Conservation (phyloP, 768 basidiomycete species). For the Pulveroboletus frians region DNA sequence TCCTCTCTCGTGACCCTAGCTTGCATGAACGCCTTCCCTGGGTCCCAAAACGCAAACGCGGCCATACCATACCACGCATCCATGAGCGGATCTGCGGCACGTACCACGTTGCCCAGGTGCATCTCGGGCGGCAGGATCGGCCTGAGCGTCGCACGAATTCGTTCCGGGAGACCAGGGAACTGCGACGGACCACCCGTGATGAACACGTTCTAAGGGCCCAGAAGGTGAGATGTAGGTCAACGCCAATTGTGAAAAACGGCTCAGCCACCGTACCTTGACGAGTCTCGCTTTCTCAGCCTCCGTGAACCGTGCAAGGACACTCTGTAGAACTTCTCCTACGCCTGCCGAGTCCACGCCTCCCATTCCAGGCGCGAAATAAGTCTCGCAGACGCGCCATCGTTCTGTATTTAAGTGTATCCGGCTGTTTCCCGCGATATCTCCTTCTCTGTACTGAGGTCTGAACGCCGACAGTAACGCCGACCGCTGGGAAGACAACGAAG, state of each 20-base stretch:
- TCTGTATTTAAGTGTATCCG: conserved; percentile 89
- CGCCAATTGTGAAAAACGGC: not conserved
- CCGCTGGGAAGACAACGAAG: conserved; percentile 66
- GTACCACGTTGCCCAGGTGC: conserved; percentile 50
- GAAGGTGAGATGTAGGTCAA: not conserved
- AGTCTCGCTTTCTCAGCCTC: conserved; percentile 64
- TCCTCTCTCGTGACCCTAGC: conserved; percentile 69
- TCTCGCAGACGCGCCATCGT: conserved; percentile 85
- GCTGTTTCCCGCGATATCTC: conserved; percentile 60
- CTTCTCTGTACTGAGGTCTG: conserved; percentile 71
- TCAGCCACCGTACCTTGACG: conserved; percentile 53
- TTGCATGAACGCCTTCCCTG: conserved; percentile 43
- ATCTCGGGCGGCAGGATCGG: conserved; percentile 84
- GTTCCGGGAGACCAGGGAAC: conserved; percentile 60
- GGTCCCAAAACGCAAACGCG: conserved; percentile 59
- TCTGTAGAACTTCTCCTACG: conserved; percentile 86
- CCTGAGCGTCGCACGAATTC: conserved; percentile 69
- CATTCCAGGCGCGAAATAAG: conserved; percentile 90
- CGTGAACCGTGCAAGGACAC: conserved; percentile 68
- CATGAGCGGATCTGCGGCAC: conserved; percentile 58
- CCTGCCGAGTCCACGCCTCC: conserved; percentile 94
- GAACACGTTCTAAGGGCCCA: conserved; percentile 72
- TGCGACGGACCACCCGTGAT: conserved; percentile 80
- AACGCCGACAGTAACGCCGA: conserved; percentile 87
- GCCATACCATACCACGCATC: conserved; percentile 97